Evolutionary conservation across 352 stramenopile species (phyloP).

Genomic region (Globisporangium irregulare): DNA sequence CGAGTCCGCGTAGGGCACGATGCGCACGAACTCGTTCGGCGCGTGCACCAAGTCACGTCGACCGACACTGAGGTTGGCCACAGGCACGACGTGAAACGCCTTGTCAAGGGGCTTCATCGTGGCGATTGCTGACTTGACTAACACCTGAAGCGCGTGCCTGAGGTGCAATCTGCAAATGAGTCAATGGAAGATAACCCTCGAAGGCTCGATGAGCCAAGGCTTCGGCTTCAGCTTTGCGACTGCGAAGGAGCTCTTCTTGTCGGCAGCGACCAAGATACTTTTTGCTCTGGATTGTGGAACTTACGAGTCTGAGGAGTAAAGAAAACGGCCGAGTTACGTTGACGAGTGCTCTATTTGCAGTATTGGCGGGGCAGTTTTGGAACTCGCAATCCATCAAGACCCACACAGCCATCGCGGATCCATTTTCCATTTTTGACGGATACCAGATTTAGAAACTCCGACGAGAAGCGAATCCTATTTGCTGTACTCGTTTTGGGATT

Average conservation of each 20-base stretch:
- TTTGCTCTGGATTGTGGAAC: neutral
- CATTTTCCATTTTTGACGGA: neutral
- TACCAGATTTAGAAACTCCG: neutral
- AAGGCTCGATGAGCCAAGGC: neutral
- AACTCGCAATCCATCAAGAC: neutral
- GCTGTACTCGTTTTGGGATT: neutral
- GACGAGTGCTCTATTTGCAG: neutral
- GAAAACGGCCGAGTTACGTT: neutral
- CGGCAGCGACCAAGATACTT: neutral
- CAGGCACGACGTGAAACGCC: conserved; percentile 41
- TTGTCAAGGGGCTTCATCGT: neutral
- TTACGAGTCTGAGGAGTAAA: neutral
- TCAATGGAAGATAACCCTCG: neutral
- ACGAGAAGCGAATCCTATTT: neutral
- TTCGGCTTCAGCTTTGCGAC: neutral
- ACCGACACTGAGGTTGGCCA: conserved; percentile 33
- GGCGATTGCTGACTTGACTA: neutral
- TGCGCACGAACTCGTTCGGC: conserved; percentile 30
- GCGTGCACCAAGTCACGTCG: conserved; percentile 40
- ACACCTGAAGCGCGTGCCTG: neutral
- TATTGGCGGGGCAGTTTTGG: neutral
- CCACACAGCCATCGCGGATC: neutral
- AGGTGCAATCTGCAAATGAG: neutral
- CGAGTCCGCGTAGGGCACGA: conserved; percentile 43
- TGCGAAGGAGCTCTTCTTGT: neutral